Percentiles rank a stretch among this genome's conserved stretches.
Evolutionary conservation across 495 filamentous ascomycete genomes (phyloP).

Genomic region (Hypoxylon perforatum): DNA sequence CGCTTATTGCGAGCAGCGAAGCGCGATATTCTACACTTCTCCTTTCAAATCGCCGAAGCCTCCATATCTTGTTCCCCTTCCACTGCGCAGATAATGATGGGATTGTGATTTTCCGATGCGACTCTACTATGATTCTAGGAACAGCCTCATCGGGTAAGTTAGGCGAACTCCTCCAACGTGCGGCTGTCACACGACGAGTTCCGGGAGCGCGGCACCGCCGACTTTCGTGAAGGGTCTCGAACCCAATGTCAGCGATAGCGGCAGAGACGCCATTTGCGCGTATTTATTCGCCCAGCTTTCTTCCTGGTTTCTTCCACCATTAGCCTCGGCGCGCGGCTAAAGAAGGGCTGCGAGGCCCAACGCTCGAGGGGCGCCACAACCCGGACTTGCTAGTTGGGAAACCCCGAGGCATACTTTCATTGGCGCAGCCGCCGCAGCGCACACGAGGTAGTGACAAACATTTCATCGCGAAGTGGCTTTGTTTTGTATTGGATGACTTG

Average conservation of each 20-base stretch:
- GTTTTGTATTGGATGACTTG: too few relatives aligned
- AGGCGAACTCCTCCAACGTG: conserved; percentile 2
- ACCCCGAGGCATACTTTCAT: neutral
- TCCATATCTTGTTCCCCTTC: neutral
- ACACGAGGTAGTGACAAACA: too few relatives aligned
- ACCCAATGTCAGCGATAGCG: conserved; percentile 1
- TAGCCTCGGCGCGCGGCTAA: conserved; percentile 7
- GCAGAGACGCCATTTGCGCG: conserved; percentile 12
- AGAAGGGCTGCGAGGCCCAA: neutral
- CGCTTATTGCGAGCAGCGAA: neutral
- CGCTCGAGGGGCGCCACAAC: neutral
- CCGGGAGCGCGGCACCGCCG: neutral
- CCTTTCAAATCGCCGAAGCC: neutral
- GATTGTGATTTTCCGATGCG: neutral
- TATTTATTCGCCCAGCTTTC: too few relatives aligned
- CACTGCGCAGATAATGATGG: neutral
- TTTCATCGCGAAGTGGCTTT: too few relatives aligned
- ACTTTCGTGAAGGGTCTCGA: neutral
- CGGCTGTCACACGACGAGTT: conserved; percentile 10
- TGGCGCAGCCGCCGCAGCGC: too few relatives aligned
- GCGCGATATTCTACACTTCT: neutral
- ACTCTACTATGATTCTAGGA: neutral
- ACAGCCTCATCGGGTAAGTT: neutral
- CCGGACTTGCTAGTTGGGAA: neutral
- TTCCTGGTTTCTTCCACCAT: neutral